These are phyloP conservation scores for Mycena maculata DNA, from an alignment of 768 basidiomycete species.

Conservation along the genomic window DNA sequence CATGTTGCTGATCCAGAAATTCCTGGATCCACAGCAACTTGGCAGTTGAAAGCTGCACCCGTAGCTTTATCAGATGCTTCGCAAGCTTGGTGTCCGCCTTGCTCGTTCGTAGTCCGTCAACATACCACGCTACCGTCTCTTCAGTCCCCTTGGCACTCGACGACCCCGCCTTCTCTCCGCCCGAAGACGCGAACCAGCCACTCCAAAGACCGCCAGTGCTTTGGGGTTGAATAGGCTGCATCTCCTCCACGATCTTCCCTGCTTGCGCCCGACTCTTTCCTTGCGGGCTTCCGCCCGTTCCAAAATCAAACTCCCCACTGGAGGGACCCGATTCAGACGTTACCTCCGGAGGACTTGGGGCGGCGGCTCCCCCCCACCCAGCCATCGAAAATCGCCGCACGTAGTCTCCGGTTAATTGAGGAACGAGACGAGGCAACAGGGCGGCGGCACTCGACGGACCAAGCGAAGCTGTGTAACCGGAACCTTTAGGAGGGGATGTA, in stretches of 20 bases:
- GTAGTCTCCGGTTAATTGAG: constrained; percentile 82
- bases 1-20: constrained; percentile 75
- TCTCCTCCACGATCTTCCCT: constrained; percentile 37
- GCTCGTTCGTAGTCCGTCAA: constrained; percentile 65
- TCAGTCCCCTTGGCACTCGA: constrained; percentile 15
- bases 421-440: constrained; percentile 74
- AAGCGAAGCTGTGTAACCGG: constrained; percentile 60
- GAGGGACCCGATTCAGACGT: constrained; percentile 36
- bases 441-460: constrained; percentile 69
- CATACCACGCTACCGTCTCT: constrained; percentile 70
- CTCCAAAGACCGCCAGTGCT: constrained; percentile 23
- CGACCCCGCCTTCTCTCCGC: constrained; percentile 4
- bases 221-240: constrained; percentile 22
- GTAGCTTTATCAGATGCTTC: constrained; percentile 83
- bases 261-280: constrained; percentile 36
- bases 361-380: constrained; percentile 62
- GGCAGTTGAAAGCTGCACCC: constrained; percentile 88
- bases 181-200: constrained; percentile 16
- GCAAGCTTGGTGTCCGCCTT: constrained; percentile 72
- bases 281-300: constrained; percentile 2
- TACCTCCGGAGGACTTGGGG: constrained; percentile 48
- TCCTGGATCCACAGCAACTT: constrained; percentile 81
- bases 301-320: constrained; percentile 10
- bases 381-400: constrained; percentile 75
- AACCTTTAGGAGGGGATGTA: constrained; percentile 36